phyloP scores from a whole-genome alignment of 2,329 filamentous ascomycete species.

The Pseudogymnoascus sp. region DNA sequence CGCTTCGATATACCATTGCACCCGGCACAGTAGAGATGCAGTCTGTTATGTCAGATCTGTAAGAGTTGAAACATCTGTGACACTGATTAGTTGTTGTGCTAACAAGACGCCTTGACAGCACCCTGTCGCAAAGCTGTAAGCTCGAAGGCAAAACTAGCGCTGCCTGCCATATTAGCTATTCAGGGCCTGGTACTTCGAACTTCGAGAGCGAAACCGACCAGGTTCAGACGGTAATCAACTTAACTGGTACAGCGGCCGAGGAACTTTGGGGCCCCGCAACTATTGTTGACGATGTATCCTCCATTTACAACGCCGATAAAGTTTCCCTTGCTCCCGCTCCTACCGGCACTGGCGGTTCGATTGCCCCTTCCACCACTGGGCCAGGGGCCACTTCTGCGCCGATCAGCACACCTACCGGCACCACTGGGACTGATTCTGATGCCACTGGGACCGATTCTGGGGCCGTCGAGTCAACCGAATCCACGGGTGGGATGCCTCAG shows the following conservation, averaged over 20 bases:
- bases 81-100: background rate
- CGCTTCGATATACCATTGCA: background rate
- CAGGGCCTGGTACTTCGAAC: background rate
- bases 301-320: background rate
- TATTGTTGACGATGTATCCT: background rate
- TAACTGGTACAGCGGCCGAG: background rate
- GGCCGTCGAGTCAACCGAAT: background rate
- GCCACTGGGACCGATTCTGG: background rate
- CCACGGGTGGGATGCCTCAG: conserved; percentile 6
- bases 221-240: background rate
- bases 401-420: background rate
- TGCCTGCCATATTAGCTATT: background rate
- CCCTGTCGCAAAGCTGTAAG: background rate
- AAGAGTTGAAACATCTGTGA: background rate
- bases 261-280: background rate
- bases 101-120: background rate
- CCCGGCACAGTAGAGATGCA: background rate
- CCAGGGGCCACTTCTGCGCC: background rate
- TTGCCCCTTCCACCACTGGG: background rate
- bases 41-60: background rate
- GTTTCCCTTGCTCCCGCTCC: background rate
- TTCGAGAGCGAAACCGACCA: background rate
- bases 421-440: background rate
- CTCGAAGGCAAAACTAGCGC: background rate
- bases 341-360: background rate